Percentiles rank a stretch among this genome's conserved stretches.
phyloP scores from a whole-genome alignment of 106 monocot genomes.

The Dendrobium huoshanense region DNA sequence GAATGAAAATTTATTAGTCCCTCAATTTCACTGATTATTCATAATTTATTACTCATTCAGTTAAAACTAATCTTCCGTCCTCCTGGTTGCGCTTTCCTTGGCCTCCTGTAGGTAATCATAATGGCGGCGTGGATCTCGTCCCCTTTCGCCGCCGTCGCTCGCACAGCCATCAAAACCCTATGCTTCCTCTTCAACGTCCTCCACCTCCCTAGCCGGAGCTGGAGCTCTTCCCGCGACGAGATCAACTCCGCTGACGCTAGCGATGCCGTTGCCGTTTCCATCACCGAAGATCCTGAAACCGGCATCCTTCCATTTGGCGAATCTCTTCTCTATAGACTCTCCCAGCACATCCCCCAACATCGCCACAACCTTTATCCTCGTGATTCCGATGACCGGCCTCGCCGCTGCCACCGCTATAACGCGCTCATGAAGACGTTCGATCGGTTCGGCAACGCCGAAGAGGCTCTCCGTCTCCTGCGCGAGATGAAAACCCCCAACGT shows the following conservation, averaged over 20 bases:
- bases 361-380: background rate
- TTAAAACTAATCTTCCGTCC: too few species aligned
- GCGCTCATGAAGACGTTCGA: slow-evolving; percentile 27
- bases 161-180: slow-evolving; percentile 17
- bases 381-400: slow-evolving; percentile 5
- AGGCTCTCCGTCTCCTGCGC: slow-evolving; percentile 31
- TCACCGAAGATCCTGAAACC: background rate
- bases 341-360: background rate
- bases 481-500: slow-evolving; percentile 18
- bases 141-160: background rate
- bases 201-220: slow-evolving; percentile 2
- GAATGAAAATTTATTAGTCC: too few species aligned
- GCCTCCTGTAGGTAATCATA: background rate
- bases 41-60: too few species aligned
- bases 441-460: slow-evolving; percentile 17
- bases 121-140: slow-evolving; percentile 11
- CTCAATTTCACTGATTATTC: too few species aligned
- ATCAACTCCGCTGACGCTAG: slow-evolving; percentile 2
- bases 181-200: slow-evolving; percentile 11
- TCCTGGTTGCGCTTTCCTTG: background rate
- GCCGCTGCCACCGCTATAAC: slow-evolving; percentile 16
- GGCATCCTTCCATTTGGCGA: background rate
- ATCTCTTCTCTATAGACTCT: slow-evolving; percentile 3
- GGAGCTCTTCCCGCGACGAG: background rate
- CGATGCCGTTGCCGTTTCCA: background rate